Evolutionary conservation across 1,284 basidiomycete genomes (phyloP).

Genomic region (Sphaerobolus stellatus): DNA sequence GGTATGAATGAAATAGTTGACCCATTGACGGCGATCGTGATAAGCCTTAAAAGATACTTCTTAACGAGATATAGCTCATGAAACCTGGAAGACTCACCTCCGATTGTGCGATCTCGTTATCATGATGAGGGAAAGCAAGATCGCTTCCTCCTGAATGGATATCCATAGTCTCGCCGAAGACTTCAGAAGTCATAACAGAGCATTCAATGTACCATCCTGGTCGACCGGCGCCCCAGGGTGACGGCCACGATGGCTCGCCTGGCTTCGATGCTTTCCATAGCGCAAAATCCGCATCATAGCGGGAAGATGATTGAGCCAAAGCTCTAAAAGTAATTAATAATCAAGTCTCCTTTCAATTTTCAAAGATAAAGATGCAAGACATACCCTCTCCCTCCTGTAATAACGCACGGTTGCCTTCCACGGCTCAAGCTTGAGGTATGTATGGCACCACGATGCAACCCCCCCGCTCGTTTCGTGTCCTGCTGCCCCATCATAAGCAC

Average conservation of each 20-base stretch:
- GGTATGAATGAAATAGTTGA: slow-evolving; percentile 99
- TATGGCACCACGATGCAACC: slow-evolving; percentile 32
- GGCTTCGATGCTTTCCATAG: slow-evolving; percentile 98
- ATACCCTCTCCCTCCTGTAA: slow-evolving; percentile 93
- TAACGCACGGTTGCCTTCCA: slow-evolving; percentile 89
- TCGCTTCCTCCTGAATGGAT: slow-evolving; percentile 98
- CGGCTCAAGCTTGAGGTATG: slow-evolving; percentile 95
- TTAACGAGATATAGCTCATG: too few relatives aligned
- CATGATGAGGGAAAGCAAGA: slow-evolving; percentile 98
- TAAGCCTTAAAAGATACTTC: slow-evolving; percentile 76
- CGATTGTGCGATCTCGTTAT: slow-evolving; percentile 97
- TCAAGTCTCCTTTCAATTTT: too few relatives aligned
- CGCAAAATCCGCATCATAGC: slow-evolving; percentile 86
- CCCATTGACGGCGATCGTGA: slow-evolving; percentile 92
- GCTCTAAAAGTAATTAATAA: slow-evolving; percentile 54
- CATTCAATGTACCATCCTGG: slow-evolving; percentile 99
- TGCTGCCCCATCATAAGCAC: slow-evolving; percentile 76
- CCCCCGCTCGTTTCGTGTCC: slow-evolving; percentile 40
- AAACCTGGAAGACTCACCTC: slow-evolving; percentile 81
- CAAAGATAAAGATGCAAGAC: slow-evolving; percentile 12
- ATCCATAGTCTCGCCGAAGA: slow-evolving; percentile 93
- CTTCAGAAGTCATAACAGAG: slow-evolving; percentile 95
- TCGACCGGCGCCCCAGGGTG: slow-evolving; percentile 94
- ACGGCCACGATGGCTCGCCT: slow-evolving; percentile 97
- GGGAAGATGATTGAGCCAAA: slow-evolving; percentile 61